phyloP scores from a whole-genome alignment of 768 basidiomycete species.

The Flagelloscypha sp. region DNA sequence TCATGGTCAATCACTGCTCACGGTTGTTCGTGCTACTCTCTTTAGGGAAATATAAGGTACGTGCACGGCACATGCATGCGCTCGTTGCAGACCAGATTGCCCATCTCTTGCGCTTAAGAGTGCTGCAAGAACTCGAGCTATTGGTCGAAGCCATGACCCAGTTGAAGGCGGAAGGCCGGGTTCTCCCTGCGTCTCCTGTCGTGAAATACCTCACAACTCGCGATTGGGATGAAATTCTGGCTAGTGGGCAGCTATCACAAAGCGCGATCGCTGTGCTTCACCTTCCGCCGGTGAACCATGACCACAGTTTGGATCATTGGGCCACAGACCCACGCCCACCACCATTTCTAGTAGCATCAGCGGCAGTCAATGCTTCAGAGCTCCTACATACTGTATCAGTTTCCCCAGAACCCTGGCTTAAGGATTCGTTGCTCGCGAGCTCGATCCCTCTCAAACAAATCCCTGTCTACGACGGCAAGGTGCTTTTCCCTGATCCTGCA shows the following conservation, averaged over 20 bases:
- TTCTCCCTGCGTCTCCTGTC: constrained; percentile 22
- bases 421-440: background rate
- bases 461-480: constrained; percentile 62
- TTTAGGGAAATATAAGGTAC: constrained; percentile 19
- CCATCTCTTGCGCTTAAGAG: constrained; percentile 62
- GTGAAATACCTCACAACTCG: constrained; percentile 62
- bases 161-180: constrained; percentile 14
- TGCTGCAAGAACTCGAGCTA: constrained; percentile 68
- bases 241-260: constrained; percentile 35
- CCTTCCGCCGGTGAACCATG: constrained; percentile 55
- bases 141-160: constrained; percentile 34
- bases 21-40: constrained; percentile 8
- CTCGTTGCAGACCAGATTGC: constrained; percentile 47
- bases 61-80: constrained; percentile 27
- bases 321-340: constrained; percentile 6
- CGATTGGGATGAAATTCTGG: constrained; percentile 48
- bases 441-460: constrained; percentile 21
- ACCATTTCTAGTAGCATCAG: constrained; percentile 1
- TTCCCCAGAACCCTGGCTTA: background rate
- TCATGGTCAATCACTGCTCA: background rate
- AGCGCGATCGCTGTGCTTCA: constrained; percentile 62
- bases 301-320: constrained; percentile 25
- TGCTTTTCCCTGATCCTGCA: constrained; percentile 51
- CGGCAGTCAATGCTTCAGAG: constrained; percentile 9
- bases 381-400: background rate